Evolutionary conservation across 192 early-diverging fungal genomes (phyloP).

Genomic region (Coemansia furcata): DNA sequence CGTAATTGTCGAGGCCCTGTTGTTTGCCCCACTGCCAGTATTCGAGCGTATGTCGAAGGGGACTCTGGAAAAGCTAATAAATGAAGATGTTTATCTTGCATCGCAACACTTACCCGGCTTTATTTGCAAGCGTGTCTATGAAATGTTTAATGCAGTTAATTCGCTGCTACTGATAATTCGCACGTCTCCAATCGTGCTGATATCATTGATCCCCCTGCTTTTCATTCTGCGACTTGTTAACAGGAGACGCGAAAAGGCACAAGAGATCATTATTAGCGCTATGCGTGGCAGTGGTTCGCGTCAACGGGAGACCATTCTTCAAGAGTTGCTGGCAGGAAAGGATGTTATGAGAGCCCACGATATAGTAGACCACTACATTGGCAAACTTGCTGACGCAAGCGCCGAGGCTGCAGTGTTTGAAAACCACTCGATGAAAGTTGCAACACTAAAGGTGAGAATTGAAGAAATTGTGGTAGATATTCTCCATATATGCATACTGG

Average conservation of each 20-base stretch:
- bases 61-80: background rate
- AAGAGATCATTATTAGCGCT: background rate
- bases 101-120: background rate
- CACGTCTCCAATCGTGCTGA: background rate
- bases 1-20: background rate
- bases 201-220: conserved; percentile 4
- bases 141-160: conserved; percentile 1
- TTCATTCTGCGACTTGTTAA: background rate
- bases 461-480: background rate
- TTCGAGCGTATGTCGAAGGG: conserved; percentile 23
- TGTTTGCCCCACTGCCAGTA: conserved; percentile 3
- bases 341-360: background rate
- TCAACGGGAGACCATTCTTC: background rate
- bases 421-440: background rate
- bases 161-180: conserved; percentile 1
- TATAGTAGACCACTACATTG: background rate
- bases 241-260: background rate
- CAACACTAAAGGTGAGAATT: background rate
- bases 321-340: background rate
- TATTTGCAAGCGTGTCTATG: background rate
- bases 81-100: background rate
- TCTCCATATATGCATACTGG: conserved; percentile 1
- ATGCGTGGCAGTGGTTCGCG: background rate
- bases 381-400: background rate
- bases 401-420: background rate